Percentiles rank a stretch among this genome's conserved stretches.
Conservation (phyloP, 2,329 filamentous ascomycete species). For the Xylariomycetidae sp. region DNA sequence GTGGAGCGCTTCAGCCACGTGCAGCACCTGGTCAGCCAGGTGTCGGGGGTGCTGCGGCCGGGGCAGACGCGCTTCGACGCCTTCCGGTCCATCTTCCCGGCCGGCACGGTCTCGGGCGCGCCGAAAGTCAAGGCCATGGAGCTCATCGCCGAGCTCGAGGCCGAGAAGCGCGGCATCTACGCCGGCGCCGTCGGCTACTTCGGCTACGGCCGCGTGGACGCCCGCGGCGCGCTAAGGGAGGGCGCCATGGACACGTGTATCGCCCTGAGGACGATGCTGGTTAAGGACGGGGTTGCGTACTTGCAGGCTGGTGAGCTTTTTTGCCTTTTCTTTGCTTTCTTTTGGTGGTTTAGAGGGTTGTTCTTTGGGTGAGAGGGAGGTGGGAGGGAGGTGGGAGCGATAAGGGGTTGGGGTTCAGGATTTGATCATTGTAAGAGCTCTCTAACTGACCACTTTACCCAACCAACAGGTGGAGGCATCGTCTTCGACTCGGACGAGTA, state of each 20-base stretch:
- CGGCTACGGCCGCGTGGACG: slow-evolving; percentile 70
- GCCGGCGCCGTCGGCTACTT: slow-evolving; percentile 97
- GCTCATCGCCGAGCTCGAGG: slow-evolving; percentile 87
- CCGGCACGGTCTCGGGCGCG: slow-evolving; percentile 89
- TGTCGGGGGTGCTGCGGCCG: slow-evolving; percentile 78
- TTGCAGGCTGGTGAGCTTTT: slow-evolving; percentile 61
- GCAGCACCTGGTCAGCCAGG: slow-evolving; percentile 93
- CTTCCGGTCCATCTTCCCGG: slow-evolving; percentile 93
- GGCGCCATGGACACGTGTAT: slow-evolving; percentile 89
- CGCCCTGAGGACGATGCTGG: slow-evolving; percentile 82
- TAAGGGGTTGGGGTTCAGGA: too few species aligned
- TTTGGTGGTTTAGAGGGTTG: too few species aligned
- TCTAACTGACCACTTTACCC: too few species aligned
- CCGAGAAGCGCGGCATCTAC: slow-evolving; percentile 91
- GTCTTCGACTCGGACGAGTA: slow-evolving; percentile 88
- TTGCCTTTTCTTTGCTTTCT: not conserved
- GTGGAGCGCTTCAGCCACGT: slow-evolving; percentile 95
- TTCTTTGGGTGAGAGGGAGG: not conserved
- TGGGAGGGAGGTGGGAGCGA: slow-evolving; percentile 1
- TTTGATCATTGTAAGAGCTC: too few species aligned
- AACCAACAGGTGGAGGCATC: slow-evolving; percentile 65
- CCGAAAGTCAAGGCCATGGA: slow-evolving; percentile 98
- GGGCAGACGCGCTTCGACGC: slow-evolving; percentile 91
- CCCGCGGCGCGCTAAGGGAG: slow-evolving; percentile 57
- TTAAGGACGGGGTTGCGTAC: slow-evolving; percentile 87